Conservation (phyloP, 352 stramenopile species). For the Phytophthora vignae region DNA sequence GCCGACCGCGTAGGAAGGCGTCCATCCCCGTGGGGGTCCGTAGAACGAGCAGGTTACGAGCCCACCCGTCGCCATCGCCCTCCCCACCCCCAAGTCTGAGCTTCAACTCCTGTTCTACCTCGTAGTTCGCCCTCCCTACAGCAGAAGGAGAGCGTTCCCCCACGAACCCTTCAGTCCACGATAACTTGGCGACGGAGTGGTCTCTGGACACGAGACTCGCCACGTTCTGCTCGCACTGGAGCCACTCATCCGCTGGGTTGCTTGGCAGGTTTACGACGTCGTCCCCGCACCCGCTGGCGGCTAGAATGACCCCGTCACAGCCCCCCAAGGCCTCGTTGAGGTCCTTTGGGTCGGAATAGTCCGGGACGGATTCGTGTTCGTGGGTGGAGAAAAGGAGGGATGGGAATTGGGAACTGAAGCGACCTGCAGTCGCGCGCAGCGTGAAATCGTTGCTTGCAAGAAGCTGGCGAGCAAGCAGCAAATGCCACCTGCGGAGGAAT, state of each 20-base stretch:
- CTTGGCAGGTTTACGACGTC: slow-evolving; percentile 30
- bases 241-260: slow-evolving; percentile 26
- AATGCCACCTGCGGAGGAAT: too few relatives aligned
- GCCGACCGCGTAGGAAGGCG: slow-evolving; percentile 53
- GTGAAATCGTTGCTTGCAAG: too few relatives aligned
- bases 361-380: slow-evolving; percentile 40
- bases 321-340: slow-evolving; percentile 46
- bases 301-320: slow-evolving; percentile 61
- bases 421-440: too few relatives aligned
- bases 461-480: too few relatives aligned
- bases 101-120: slow-evolving; percentile 54
- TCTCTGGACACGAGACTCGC: slow-evolving; percentile 30
- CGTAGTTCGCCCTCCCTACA: slow-evolving; percentile 51
- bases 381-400: slow-evolving; percentile 40
- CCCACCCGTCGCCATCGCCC: neutral
- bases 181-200: slow-evolving; percentile 62
- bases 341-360: slow-evolving; percentile 54
- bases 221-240: slow-evolving; percentile 37
- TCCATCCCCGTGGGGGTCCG: slow-evolving; percentile 67
- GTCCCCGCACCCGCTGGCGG: slow-evolving; percentile 30
- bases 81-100: slow-evolving; percentile 13
- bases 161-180: slow-evolving; percentile 55
- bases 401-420: slow-evolving; percentile 22
- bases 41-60: slow-evolving; percentile 43
- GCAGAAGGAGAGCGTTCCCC: slow-evolving; percentile 38